Evolutionary conservation across 164 flowering plant genomes (phyloP).

Genomic region (Stephania yunnanensis): DNA sequence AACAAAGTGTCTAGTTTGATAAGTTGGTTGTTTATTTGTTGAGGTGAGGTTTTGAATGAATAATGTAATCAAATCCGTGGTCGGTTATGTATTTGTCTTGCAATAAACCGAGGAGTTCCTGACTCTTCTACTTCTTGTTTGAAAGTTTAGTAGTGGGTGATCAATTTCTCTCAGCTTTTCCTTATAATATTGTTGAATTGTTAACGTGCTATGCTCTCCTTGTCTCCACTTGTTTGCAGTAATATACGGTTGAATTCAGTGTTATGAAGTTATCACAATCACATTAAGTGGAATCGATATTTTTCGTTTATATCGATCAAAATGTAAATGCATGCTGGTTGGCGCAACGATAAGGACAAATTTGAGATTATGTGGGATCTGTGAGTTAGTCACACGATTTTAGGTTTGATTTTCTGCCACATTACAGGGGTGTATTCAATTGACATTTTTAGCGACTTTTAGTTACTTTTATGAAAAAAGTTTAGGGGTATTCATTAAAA

Average conservation of each 20-base stretch:
- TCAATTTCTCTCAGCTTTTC: background rate
- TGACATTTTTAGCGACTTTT: too few species aligned
- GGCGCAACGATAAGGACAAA: too few species aligned
- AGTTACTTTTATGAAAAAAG: too few species aligned
- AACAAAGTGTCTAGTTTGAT: background rate
- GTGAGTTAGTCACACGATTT: too few species aligned
- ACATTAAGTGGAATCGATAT: too few species aligned
- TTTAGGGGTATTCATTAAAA: too few species aligned
- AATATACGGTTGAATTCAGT: background rate
- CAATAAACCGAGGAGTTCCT: conserved; percentile 14
- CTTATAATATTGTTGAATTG: background rate
- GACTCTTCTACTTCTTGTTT: background rate
- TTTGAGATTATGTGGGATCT: too few species aligned
- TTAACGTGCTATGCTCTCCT: background rate
- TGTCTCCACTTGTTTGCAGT: background rate
- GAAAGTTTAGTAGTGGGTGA: background rate
- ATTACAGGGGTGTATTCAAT: too few species aligned
- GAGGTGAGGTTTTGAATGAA: conserved; percentile 19
- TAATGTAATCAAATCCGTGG: conserved; percentile 7
- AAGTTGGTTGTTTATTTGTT: conserved; percentile 12
- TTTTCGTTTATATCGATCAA: too few species aligned
- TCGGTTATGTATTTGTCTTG: conserved; percentile 8
- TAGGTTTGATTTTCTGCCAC: too few species aligned
- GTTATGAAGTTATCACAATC: background rate
- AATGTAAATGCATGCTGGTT: too few species aligned